Conservation (phyloP, 2,329 filamentous ascomycete genomes). For the Fusarium fracticaudum region DNA sequence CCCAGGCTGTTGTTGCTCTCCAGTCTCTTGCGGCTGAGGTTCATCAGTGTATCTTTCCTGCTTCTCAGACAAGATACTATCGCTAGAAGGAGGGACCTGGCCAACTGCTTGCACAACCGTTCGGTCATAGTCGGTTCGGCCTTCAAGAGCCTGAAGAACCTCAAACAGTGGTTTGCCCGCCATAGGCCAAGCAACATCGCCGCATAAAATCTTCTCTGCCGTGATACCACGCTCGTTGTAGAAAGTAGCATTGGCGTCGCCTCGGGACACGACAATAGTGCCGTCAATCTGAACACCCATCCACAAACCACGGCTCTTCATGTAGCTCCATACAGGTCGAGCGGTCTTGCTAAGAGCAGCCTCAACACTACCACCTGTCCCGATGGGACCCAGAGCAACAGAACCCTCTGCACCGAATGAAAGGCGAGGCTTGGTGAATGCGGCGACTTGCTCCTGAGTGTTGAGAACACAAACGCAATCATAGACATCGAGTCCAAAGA, state of each 20-base stretch:
- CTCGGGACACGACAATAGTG: slow-evolving; percentile 78
- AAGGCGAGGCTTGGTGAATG: slow-evolving; percentile 72
- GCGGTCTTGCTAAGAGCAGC: slow-evolving; percentile 44
- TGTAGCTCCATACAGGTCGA: slow-evolving; percentile 80
- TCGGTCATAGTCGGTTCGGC: slow-evolving; percentile 40
- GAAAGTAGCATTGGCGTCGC: slow-evolving; percentile 81
- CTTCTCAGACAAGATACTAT: slow-evolving; percentile 45
- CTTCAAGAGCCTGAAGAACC: slow-evolving; percentile 52
- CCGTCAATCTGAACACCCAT: slow-evolving; percentile 84
- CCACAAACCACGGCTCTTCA: slow-evolving; percentile 83
- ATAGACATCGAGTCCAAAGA: slow-evolving; percentile 79
- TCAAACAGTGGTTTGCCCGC: slow-evolving; percentile 51
- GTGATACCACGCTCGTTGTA: slow-evolving; percentile 68
- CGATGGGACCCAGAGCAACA: slow-evolving; percentile 66
- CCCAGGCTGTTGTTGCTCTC: not conserved
- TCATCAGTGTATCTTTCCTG: slow-evolving; percentile 31
- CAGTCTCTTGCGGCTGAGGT: not conserved
- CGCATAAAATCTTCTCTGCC: slow-evolving; percentile 49
- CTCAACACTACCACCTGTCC: slow-evolving; percentile 69
- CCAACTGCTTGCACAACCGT: slow-evolving; percentile 43
- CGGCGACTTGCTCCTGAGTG: slow-evolving; percentile 71
- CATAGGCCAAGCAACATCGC: slow-evolving; percentile 53
- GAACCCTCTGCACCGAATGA: slow-evolving; percentile 77
- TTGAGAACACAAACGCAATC: slow-evolving; percentile 82
- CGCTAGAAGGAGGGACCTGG: slow-evolving; percentile 31